Percentiles rank a stretch among this genome's conserved stretches.
Evolutionary conservation across 305 asterid genomes (phyloP).

Genomic region (Coffea humblotiana): DNA sequence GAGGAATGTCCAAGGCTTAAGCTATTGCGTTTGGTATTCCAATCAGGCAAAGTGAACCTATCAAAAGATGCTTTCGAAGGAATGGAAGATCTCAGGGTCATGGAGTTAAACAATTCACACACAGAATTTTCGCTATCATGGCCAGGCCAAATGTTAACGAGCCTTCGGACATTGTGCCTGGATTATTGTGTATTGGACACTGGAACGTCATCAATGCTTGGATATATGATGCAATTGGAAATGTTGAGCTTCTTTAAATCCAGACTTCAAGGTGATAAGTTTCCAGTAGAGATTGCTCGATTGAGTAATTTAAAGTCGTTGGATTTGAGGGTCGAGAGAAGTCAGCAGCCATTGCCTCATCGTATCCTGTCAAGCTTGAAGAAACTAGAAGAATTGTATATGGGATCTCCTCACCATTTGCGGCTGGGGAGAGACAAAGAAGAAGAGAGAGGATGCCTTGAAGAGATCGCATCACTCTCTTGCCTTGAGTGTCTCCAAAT

Average conservation of each 20-base stretch:
- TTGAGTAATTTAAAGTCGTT: constrained; percentile 7
- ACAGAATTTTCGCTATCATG: neutral
- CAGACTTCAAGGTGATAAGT: no score
- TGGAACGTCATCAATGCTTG: neutral
- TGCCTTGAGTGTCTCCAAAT: neutral
- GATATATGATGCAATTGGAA: constrained; percentile 2
- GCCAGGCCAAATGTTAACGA: neutral
- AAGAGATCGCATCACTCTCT: neutral
- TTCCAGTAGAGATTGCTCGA: no score
- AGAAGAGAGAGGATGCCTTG: neutral
- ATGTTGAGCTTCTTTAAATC: constrained; percentile 1
- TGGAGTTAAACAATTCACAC: neutral
- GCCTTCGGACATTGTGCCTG: constrained; percentile 14
- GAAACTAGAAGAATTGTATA: constrained; percentile 19
- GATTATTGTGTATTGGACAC: neutral
- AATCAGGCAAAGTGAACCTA: no score
- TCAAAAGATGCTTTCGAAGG: neutral
- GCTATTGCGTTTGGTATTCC: neutral
- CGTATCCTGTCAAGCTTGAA: neutral
- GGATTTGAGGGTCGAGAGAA: constrained; percentile 10
- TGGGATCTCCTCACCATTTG: neutral
- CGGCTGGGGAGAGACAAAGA: neutral
- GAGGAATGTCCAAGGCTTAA: constrained; percentile 1
- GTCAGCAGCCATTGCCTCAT: neutral
- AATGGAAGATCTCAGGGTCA: constrained; percentile 12